A percentile compares a stretch with the other conserved stretches of the same genome.
Evolutionary conservation across 2,329 filamentous ascomycete genomes (phyloP).

Genomic region (Epichloe hybrida): DNA sequence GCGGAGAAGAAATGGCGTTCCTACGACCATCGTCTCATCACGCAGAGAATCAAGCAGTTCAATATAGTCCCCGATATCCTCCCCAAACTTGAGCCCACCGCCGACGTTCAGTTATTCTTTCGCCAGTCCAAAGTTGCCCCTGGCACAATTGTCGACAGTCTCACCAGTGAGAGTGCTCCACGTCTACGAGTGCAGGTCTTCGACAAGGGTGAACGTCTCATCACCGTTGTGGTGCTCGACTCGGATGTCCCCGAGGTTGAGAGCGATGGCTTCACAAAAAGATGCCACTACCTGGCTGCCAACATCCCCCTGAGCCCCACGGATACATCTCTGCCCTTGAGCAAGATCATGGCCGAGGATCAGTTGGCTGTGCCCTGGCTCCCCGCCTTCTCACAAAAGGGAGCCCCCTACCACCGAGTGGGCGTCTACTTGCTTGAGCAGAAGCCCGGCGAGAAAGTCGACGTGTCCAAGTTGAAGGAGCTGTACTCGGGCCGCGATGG

Average conservation of each 20-base stretch:
- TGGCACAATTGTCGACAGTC: slow-evolving; percentile 65
- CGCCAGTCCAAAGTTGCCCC: slow-evolving; percentile 54
- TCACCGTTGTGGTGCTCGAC: slow-evolving; percentile 78
- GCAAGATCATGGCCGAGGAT: slow-evolving; percentile 41
- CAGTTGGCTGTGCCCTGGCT: slow-evolving; percentile 72
- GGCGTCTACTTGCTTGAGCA: slow-evolving; percentile 78
- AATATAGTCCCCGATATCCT: slow-evolving; percentile 80
- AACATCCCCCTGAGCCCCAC: slow-evolving; percentile 42
- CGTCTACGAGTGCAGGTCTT: slow-evolving; percentile 77
- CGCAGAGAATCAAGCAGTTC: slow-evolving; percentile 79
- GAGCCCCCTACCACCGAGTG: slow-evolving; percentile 75
- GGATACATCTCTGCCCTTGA: slow-evolving; percentile 50
- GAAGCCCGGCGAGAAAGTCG: slow-evolving; percentile 41
- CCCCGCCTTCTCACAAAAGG: slow-evolving; percentile 78
- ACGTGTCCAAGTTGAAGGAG: slow-evolving; percentile 43
- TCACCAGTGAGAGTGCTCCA: slow-evolving; percentile 58
- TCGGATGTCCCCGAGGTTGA: slow-evolving; percentile 75
- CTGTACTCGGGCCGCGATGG: slow-evolving; percentile 42
- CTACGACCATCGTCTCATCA: slow-evolving; percentile 65
- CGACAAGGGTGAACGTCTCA: slow-evolving; percentile 63
- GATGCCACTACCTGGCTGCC: slow-evolving; percentile 76
- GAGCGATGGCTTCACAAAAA: slow-evolving; percentile 60
- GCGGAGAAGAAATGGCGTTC: slow-evolving; percentile 78
- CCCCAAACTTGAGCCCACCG: slow-evolving; percentile 60
- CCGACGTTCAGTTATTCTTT: slow-evolving; percentile 75